Conservation (phyloP, 108 stramenopile species). For the Cyclotella choctawhatcheeana region DNA sequence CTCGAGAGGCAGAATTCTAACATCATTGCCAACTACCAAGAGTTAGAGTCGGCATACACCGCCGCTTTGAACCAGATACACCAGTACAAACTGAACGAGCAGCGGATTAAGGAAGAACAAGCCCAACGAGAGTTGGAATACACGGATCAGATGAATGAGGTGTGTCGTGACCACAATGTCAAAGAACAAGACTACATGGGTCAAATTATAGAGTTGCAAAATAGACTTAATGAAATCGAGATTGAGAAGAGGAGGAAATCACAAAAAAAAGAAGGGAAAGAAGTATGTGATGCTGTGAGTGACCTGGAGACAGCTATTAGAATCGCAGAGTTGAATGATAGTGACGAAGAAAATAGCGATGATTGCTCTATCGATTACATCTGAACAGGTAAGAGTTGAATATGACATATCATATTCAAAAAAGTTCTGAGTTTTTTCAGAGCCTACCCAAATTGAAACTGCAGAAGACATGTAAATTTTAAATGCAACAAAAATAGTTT, state of each 20-base stretch:
- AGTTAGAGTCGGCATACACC: conserved; percentile 16
- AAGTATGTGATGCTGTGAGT: conserved; percentile 19
- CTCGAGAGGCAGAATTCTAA: conserved; percentile 14
- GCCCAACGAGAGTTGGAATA: conserved; percentile 31
- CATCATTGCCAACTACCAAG: conserved; percentile 13
- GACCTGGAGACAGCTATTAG: conserved; percentile 28
- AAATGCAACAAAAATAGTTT: no score
- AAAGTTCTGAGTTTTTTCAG: no score
- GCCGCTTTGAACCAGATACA: conserved; percentile 19
- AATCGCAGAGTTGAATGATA: conserved; percentile 8
- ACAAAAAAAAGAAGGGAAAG: conserved; percentile 10
- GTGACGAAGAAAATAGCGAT: conserved; percentile 21
- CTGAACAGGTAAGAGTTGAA: no score
- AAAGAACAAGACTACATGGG: conserved; percentile 34
- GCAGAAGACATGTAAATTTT: no score
- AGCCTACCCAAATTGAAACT: no score
- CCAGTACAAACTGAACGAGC: conserved; percentile 17
- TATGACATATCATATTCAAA: no score
- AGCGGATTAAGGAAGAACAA: conserved; percentile 20
- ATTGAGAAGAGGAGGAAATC: background rate
- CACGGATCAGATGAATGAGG: conserved; percentile 38
- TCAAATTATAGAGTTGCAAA: conserved; percentile 35
- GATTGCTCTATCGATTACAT: conserved; percentile 36
- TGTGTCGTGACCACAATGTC: conserved; percentile 17
- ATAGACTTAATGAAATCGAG: conserved; percentile 25